phyloP scores from a whole-genome alignment of 2,329 filamentous ascomycete genomes.

The Parastagonospora nodorum region DNA sequence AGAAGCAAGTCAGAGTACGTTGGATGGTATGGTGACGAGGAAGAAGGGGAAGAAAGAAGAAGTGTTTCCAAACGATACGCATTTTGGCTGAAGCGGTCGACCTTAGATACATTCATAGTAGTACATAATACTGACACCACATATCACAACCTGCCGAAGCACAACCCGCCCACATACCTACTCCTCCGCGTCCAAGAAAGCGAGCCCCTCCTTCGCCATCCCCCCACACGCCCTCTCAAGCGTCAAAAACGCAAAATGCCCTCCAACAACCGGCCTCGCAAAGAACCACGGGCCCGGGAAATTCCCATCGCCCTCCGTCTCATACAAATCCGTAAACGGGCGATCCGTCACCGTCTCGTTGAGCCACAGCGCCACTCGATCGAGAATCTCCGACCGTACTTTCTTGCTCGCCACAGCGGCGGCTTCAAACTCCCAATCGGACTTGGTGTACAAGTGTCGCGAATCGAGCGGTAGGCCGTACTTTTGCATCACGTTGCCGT shows the following conservation, averaged over 20 bases:
- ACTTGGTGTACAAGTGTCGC: slow-evolving; percentile 83
- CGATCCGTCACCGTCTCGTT: slow-evolving; percentile 79
- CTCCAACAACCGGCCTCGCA: slow-evolving; percentile 81
- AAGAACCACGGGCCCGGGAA: slow-evolving; percentile 79
- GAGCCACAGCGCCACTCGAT: slow-evolving; percentile 77
- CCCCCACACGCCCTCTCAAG: slow-evolving; percentile 79
- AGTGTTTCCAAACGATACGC: slow-evolving; percentile 18
- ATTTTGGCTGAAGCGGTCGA: slow-evolving; percentile 8
- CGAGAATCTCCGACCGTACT: slow-evolving; percentile 72
- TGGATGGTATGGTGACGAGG: slow-evolving; percentile 37
- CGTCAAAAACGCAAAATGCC: slow-evolving; percentile 85
- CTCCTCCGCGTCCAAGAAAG: slow-evolving; percentile 9
- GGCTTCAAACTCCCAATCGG: slow-evolving; percentile 89
- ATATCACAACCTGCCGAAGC: no score
- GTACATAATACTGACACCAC: no score
- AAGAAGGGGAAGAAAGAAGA: slow-evolving; percentile 38
- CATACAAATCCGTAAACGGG: slow-evolving; percentile 81
- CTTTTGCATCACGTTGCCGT: slow-evolving; percentile 75
- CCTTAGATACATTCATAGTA: no score
- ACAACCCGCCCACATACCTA: background rate
- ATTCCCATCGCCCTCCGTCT: slow-evolving; percentile 76
- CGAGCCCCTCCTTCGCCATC: slow-evolving; percentile 7
- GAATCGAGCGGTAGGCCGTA: slow-evolving; percentile 84
- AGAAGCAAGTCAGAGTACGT: slow-evolving; percentile 57
- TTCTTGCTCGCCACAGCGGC: slow-evolving; percentile 74